phyloP scores from a whole-genome alignment of 2,329 filamentous ascomycete species.

The Chaetomiaceae sp. region DNA sequence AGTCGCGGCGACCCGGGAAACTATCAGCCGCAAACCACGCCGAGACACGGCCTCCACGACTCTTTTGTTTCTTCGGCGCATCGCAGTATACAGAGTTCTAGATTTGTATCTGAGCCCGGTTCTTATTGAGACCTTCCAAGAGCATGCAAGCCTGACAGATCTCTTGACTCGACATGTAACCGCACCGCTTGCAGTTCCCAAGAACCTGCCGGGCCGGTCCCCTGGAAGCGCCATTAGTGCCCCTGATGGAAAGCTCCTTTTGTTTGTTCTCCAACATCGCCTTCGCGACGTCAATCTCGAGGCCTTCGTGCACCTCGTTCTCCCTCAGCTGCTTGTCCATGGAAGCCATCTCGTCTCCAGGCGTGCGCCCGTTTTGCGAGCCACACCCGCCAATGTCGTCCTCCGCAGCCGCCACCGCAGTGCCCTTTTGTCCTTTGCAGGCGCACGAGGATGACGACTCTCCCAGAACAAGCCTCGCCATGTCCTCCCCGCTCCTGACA shows the following conservation, averaged over 20 bases:
- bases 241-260: conserved; percentile 27
- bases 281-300: conserved; percentile 63
- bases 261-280: conserved; percentile 34
- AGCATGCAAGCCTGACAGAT: conserved; percentile 92
- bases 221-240: conserved; percentile 22
- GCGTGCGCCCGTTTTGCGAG: conserved; percentile 59
- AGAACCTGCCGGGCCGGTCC: conserved; percentile 55
- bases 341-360: conserved; percentile 72
- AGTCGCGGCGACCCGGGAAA: neutral
- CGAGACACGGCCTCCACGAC: neutral
- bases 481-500: conserved; percentile 90
- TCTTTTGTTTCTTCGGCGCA: conserved; percentile 9
- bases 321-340: conserved; percentile 71
- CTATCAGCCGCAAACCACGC: neutral
- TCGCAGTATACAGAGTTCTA: conserved; percentile 28
- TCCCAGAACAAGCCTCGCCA: conserved; percentile 78
- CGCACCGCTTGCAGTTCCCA: conserved; percentile 80
- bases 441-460: conserved; percentile 45
- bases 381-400: conserved; percentile 71
- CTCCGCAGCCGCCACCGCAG: conserved; percentile 40
- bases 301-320: conserved; percentile 55
- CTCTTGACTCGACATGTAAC: conserved; percentile 91
- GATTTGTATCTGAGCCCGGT: conserved; percentile 55
- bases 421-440: conserved; percentile 39
- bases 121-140: conserved; percentile 86